Conservation (phyloP, 75 land plant genomes). For the Cryptomeria japonica region DNA sequence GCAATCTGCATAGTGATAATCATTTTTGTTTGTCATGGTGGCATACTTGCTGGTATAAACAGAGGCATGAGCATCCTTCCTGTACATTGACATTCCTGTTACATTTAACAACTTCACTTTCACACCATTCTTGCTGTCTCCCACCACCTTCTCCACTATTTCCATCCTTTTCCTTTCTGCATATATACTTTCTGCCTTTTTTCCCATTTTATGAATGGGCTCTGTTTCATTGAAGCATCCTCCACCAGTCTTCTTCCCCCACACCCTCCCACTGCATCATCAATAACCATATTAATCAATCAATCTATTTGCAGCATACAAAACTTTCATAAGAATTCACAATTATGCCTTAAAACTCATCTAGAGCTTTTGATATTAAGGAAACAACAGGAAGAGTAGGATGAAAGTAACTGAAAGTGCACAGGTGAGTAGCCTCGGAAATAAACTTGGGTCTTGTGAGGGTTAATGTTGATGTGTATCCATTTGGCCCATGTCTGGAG, state of each 20-base stretch:
- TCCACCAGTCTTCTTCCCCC: conserved; percentile 46
- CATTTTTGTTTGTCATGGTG: conserved; percentile 1
- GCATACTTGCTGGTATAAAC: conserved; percentile 27
- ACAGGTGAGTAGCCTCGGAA: conserved; percentile 38
- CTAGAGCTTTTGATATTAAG: not conserved
- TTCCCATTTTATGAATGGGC: conserved; percentile 37
- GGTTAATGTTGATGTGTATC: conserved; percentile 29
- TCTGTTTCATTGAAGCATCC: conserved; percentile 59
- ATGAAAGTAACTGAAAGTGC: conserved; percentile 4
- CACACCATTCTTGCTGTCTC: conserved; percentile 17
- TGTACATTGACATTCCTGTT: conserved; percentile 48
- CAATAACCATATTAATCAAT: not conserved
- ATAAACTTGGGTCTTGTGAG: conserved; percentile 34
- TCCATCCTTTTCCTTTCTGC: conserved; percentile 28
- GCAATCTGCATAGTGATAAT: conserved; percentile 18
- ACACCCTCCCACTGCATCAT: conserved; percentile 54
- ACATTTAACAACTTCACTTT: conserved; percentile 45
- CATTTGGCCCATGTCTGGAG: conserved; percentile 44
- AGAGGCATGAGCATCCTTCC: conserved; percentile 60
- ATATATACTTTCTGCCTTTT: conserved; percentile 34
- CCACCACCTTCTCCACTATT: conserved; percentile 23
- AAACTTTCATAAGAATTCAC: conserved; percentile 22
- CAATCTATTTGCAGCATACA: not conserved
- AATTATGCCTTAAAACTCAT: not conserved
- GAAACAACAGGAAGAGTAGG: not conserved